phyloP scores from a whole-genome alignment of 495 filamentous ascomycete species.

The Neurospora africana region DNA sequence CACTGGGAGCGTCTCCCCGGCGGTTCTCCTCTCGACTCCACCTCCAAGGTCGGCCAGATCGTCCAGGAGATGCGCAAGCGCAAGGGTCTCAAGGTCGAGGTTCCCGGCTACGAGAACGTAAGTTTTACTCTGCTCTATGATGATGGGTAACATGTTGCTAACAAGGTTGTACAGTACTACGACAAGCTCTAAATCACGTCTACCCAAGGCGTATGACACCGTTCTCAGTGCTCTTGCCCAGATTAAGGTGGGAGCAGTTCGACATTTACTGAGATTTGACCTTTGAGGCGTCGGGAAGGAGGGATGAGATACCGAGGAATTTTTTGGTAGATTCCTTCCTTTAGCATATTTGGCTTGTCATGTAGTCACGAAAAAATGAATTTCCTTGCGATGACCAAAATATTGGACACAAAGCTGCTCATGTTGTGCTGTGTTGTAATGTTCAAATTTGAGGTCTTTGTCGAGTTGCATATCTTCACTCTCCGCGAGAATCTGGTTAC shows the following conservation, averaged over 20 bases:
- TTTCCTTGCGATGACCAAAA: neutral
- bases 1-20: conserved; percentile 94
- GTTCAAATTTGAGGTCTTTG: neutral
- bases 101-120: conserved; percentile 87
- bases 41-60: conserved; percentile 75
- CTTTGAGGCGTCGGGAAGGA: conserved; percentile 3
- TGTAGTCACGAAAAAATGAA: conserved; percentile 1
- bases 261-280: conserved; percentile 3
- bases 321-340: neutral
- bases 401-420: neutral
- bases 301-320: neutral
- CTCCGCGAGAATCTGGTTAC: neutral
- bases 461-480: neutral
- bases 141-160: conserved; percentile 33
- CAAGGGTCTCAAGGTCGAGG: conserved; percentile 96
- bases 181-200: conserved; percentile 79
- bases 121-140: conserved; percentile 33
- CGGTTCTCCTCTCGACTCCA: conserved; percentile 81
- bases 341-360: neutral
- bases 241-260: conserved; percentile 7
- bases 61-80: conserved; percentile 90
- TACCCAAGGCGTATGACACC: conserved; percentile 27
- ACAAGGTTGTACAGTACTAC: conserved; percentile 68
- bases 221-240: conserved; percentile 26
- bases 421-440: neutral